Percentiles rank a stretch among this genome's conserved stretches.
phyloP scores from a whole-genome alignment of 345 rosid genomes.

The Triadica sebifera region DNA sequence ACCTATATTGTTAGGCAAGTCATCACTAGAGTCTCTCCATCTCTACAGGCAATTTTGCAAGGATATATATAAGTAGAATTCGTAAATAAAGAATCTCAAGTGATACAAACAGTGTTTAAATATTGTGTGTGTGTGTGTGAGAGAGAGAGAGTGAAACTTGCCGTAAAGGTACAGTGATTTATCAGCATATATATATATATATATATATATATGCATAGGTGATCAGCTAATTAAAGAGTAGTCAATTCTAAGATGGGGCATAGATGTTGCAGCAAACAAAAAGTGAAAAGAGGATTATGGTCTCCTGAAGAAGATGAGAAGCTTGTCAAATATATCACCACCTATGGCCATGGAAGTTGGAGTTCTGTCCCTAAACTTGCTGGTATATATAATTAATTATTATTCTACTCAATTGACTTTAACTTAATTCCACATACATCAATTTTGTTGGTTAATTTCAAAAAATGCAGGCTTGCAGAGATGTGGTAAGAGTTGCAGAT shows the following conservation, averaged over 20 bases:
- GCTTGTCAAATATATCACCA: conserved; percentile 55
- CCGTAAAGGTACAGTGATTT: too few species aligned
- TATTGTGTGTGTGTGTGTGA: too few species aligned
- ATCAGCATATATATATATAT: background rate
- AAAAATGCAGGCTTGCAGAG: conserved; percentile 22
- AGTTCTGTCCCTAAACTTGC: conserved; percentile 78
- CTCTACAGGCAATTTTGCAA: too few species aligned
- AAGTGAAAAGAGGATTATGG: conserved; percentile 74
- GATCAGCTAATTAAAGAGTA: background rate
- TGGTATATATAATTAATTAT: conserved; percentile 25
- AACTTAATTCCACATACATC: background rate
- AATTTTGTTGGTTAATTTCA: background rate
- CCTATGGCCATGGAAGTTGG: conserved; percentile 74
- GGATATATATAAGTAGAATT: background rate
- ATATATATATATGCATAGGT: background rate
- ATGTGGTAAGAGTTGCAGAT: conserved; percentile 28
- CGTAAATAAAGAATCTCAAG: background rate
- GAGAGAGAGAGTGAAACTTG: background rate
- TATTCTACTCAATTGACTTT: background rate
- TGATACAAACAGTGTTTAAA: background rate
- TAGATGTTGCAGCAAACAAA: conserved; percentile 67
- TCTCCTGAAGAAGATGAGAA: conserved; percentile 77
- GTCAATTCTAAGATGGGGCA: conserved; percentile 44
- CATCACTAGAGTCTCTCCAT: too few species aligned
- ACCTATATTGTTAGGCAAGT: too few species aligned